A percentile compares a stretch with the other conserved stretches of the same genome.
These are phyloP conservation scores for Blastomyces emzantsi DNA, from an alignment of 2,329 filamentous ascomycete species.

Conservation along the genomic window DNA sequence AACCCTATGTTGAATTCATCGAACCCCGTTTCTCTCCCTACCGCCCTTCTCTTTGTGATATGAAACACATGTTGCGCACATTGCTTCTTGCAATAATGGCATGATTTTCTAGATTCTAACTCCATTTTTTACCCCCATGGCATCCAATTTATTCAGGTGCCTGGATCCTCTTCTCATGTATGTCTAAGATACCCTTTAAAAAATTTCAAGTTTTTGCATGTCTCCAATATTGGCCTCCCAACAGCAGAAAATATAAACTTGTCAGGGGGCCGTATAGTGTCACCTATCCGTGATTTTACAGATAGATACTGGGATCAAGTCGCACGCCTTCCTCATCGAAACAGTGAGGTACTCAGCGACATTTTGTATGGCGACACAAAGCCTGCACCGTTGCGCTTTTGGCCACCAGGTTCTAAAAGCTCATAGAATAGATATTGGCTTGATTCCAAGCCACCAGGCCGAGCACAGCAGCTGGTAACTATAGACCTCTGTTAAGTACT, in stretches of 20 bases:
- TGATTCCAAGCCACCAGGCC: not conserved
- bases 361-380: not conserved
- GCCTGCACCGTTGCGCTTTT: not conserved
- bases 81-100: not conserved
- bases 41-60: not conserved
- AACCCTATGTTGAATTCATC: not conserved
- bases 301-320: not conserved
- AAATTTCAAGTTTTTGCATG: not conserved
- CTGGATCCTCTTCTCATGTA: not conserved
- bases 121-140: not conserved
- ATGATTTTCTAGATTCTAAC: not conserved
- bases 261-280: not conserved
- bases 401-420: not conserved
- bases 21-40: not conserved
- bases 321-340: no score
- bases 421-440: not conserved
- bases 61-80: not conserved
- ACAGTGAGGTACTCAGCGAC: not conserved
- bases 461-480: not conserved
- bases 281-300: not conserved
- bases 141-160: not conserved
- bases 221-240: not conserved
- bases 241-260: not conserved
- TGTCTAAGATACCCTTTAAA: slow-evolving; percentile 3
- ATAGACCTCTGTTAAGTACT: not conserved